Base-by-base conservation (phyloP, 1,284 basidiomycete species). In the Irpex sp. region DNA sequence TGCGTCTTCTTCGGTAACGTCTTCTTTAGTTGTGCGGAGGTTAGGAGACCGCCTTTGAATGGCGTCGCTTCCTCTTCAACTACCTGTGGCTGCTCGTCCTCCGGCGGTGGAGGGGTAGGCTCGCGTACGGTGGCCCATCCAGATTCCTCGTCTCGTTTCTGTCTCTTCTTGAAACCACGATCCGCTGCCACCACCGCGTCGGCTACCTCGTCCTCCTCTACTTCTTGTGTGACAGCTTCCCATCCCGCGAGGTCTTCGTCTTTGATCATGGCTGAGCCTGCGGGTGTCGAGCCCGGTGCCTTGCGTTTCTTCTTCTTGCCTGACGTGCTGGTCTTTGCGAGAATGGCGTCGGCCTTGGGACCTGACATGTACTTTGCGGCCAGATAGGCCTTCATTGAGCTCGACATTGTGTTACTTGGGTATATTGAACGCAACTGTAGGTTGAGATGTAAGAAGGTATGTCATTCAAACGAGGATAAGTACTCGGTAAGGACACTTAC, bases 351-450 rank as follows among this genome's bases (percentile, higher is more conserved):
- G 3, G 96, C 95, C 74, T 98, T 99, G 0, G 94, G 89, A 0
- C 97, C 97, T 5, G 95, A 92, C 93, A 98, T 97, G 78, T 99
- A 99, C 68, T 91, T 92, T 67, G 88, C 83, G 1, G 91, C 91
- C 3, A 93, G 82, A 71, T 93, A 93, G 6, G 89, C 79, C 72
- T 93, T 85, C 77, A 92, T 83, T 51, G 67, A 70, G 62, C 58
- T 62, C 11, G 71, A 58, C 66, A 69, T 66, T 15, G 21, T 53
- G 50, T 17, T 46, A 17, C 43, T 15, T 17, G 43, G 43, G 43
- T 46, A 17, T 46, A 46, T 46, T 17, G 5, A 13, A 46, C 5
- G 43, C 11, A 9, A 46, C 43, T 15, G 43, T 46, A 1, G 43
- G 17, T 13, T 46, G 0, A 46, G 6, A 17, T 46, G 43, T 17